Conservation (phyloP, 2,329 filamentous ascomycete species). For the Metarhizium sp. region DNA sequence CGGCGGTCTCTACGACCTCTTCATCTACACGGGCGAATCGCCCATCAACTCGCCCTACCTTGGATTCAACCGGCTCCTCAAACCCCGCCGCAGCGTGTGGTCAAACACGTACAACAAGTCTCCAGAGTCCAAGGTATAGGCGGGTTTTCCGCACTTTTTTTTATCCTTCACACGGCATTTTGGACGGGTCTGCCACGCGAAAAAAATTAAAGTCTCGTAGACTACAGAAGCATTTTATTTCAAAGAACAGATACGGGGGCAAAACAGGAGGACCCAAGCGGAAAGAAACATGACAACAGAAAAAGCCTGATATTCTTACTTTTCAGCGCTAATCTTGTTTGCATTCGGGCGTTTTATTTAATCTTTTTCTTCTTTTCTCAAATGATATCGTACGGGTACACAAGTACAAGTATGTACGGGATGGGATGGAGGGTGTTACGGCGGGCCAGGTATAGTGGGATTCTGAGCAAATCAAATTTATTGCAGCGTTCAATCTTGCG, state of each 20-base stretch:
- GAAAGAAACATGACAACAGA: not conserved
- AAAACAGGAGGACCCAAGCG: not conserved
- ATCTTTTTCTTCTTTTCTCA: not conserved
- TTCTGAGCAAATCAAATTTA: not conserved
- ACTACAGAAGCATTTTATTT: not conserved
- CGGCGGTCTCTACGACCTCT: conserved; percentile 56
- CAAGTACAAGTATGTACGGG: not conserved
- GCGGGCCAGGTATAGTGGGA: not conserved
- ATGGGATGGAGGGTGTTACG: not conserved
- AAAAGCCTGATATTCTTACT: not conserved
- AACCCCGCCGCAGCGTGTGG: conserved; percentile 24
- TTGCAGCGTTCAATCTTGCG: not conserved
- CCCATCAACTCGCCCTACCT: conserved; percentile 60
- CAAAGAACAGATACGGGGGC: not conserved
- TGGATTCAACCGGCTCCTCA: conserved; percentile 45
- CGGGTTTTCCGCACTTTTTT: not conserved
- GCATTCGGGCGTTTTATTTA: not conserved
- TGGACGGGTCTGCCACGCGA: not conserved
- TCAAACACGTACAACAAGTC: conserved; percentile 22
- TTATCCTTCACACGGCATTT: not conserved
- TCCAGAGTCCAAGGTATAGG: conserved; percentile 14
- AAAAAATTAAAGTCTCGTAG: not conserved
- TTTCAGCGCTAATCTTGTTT: not conserved
- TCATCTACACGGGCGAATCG: conserved; percentile 61
- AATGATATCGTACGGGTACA: not conserved